Evolutionary conservation across 139 green algal species (phyloP), one percentile per base, ranked within the genome.

Genomic region (Limnomonas spitsbergensis): DNA sequence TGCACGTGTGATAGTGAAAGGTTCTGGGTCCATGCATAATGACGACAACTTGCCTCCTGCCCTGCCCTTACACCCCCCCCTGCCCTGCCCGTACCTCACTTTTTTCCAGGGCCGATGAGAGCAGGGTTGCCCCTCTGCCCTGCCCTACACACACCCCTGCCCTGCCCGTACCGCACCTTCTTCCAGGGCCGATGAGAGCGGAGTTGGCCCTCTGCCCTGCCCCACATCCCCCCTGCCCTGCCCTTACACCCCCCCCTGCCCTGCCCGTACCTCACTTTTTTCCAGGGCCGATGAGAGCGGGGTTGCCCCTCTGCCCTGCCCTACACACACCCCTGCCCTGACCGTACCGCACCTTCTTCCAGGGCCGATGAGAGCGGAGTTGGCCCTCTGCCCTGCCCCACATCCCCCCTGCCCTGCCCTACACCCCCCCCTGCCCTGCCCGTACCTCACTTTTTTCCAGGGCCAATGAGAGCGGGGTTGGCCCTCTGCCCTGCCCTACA

Each of bases 31-130:
- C 42, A 6, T 27, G 7, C 42, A 9, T 9, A 54, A 54, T 9
- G 6, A 9, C 7, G 42, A 54, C n/a, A n/a, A n/a, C n/a, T n/a
- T n/a, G n/a, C n/a, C n/a, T n/a, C n/a, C n/a, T n/a, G n/a, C n/a
- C n/a, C n/a, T n/a, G n/a, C n/a, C n/a, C n/a, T 9, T n/a, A n/a
- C n/a, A n/a, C n/a, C n/a, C n/a, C n/a, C n/a, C n/a, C n/a, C 42
- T 54, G 42, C 42, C 42, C 42, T 9, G 9, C 6, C 42, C 42
- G 7, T 9, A 54, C 56, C 81, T 9, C 70, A 91, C 87, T 81
- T 98, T 99, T 69, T 92, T 97, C 95, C 95, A 99, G 0, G 93
- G 92, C 27, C 95, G 82, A 38, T 90, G 84, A 20, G 88, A 97
- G 53, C 95, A 88, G 7, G 94, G 93, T 88, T 99, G 95, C 56